Evolutionary conservation across 108 stramenopile genomes (phyloP).

Genomic region (Cyclotella baltica): DNA sequence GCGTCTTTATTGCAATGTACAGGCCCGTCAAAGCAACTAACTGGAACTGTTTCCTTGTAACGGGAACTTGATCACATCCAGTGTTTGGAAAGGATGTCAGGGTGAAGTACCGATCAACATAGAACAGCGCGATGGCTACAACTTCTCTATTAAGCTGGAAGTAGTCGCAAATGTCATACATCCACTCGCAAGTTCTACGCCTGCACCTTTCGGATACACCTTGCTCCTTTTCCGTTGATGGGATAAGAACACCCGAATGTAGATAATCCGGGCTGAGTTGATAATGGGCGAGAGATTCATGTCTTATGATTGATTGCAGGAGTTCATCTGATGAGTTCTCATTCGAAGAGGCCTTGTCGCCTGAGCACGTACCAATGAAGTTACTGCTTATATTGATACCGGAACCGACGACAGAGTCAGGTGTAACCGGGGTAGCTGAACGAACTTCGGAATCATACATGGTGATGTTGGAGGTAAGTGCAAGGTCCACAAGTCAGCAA

Average conservation of each 20-base stretch:
- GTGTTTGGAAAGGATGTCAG: constrained; percentile 19
- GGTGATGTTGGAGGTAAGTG: background rate
- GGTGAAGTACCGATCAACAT: constrained; percentile 75
- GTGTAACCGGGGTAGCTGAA: constrained; percentile 26
- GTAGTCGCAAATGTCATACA: constrained; percentile 85
- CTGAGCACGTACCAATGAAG: background rate
- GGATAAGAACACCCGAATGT: constrained; percentile 40
- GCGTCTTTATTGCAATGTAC: constrained; percentile 79
- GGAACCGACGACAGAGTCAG: constrained; percentile 36
- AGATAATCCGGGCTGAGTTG: constrained; percentile 41
- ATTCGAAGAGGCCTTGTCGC: background rate
- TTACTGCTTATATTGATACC: background rate
- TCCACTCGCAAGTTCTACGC: constrained; percentile 84
- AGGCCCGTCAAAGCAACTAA: constrained; percentile 81
- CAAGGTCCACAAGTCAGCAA: no score
- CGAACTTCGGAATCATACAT: constrained; percentile 18
- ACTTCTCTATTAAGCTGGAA: constrained; percentile 79
- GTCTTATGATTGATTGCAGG: constrained; percentile 21
- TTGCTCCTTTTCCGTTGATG: constrained; percentile 8
- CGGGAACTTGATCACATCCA: constrained; percentile 12
- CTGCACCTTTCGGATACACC: constrained; percentile 69
- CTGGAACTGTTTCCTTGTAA: constrained; percentile 55
- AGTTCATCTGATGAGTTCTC: background rate
- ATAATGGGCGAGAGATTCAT: constrained; percentile 25
- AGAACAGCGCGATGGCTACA: constrained; percentile 72